phyloP scores from a whole-genome alignment of 1,139 yeast genomes.

The Saccharomyces hybrid region DNA sequence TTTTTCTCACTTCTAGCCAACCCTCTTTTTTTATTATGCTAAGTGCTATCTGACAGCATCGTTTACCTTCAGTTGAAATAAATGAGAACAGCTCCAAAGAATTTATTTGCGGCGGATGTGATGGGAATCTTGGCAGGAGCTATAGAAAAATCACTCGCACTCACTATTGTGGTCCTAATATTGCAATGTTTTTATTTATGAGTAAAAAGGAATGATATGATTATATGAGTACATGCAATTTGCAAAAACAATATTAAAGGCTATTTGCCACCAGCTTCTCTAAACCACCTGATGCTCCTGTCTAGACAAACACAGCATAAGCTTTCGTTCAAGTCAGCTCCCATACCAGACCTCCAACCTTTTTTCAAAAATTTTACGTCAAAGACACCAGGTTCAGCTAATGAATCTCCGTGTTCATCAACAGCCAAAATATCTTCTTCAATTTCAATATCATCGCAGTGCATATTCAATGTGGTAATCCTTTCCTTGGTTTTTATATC shows the following conservation, averaged over 20 bases:
- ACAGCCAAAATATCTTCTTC: conserved; percentile 40
- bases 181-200: too few species aligned
- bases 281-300: conserved; percentile 83
- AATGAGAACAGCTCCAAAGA: too few species aligned
- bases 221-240: conserved; percentile 1
- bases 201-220: neutral
- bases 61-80: too few species aligned
- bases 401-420: conserved; percentile 33
- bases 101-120: too few species aligned
- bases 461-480: conserved; percentile 63
- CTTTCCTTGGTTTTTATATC: conserved; percentile 67
- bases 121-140: too few species aligned
- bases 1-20: too few species aligned
- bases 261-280: conserved; percentile 82
- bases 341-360: conserved; percentile 56
- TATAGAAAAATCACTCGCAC: too few species aligned
- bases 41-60: too few species aligned
- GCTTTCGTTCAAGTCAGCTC: conserved; percentile 73
- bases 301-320: conserved; percentile 80
- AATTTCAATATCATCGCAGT: conserved; percentile 55
- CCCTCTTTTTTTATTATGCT: too few species aligned
- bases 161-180: too few species aligned
- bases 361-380: conserved; percentile 54
- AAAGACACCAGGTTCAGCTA: conserved; percentile 42
- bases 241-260: neutral